Evolutionary conservation across 345 rosid species (phyloP).

Genomic region (Sapria himalayana): DNA sequence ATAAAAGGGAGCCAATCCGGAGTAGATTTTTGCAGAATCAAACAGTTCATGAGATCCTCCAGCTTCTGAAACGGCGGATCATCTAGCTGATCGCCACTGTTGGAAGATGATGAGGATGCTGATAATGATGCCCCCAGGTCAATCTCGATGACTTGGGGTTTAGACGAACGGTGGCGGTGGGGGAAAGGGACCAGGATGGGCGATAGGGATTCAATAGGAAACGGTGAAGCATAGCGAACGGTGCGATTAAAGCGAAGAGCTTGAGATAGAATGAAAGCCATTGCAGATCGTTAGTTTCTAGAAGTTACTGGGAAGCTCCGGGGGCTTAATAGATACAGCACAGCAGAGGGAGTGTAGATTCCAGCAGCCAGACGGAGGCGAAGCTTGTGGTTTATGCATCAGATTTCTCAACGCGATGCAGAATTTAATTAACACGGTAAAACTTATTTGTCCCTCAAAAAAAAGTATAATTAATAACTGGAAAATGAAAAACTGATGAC

Average conservation of each 20-base stretch:
- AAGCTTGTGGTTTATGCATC: too few species aligned
- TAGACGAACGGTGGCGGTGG: constrained; percentile 8
- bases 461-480: too few species aligned
- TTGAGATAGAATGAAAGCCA: neutral
- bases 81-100: constrained; percentile 8
- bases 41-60: constrained; percentile 17
- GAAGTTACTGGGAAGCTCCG: too few species aligned
- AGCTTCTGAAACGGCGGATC: constrained; percentile 9
- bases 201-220: neutral
- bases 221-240: neutral
- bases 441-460: too few species aligned
- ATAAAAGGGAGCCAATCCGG: constrained; percentile 33
- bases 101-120: neutral
- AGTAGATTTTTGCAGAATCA: constrained; percentile 18
- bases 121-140: constrained; percentile 16
- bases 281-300: too few species aligned
- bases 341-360: too few species aligned
- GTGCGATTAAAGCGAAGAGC: neutral
- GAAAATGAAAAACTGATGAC: too few species aligned
- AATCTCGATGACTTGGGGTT: constrained; percentile 14
- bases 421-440: too few species aligned
- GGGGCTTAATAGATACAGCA: too few species aligned
- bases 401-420: too few species aligned
- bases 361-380: too few species aligned
- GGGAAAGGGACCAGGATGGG: constrained; percentile 5